Base-by-base conservation (phyloP, 2,329 filamentous ascomycete genomes). In the Ceratocystis variospora region DNA sequence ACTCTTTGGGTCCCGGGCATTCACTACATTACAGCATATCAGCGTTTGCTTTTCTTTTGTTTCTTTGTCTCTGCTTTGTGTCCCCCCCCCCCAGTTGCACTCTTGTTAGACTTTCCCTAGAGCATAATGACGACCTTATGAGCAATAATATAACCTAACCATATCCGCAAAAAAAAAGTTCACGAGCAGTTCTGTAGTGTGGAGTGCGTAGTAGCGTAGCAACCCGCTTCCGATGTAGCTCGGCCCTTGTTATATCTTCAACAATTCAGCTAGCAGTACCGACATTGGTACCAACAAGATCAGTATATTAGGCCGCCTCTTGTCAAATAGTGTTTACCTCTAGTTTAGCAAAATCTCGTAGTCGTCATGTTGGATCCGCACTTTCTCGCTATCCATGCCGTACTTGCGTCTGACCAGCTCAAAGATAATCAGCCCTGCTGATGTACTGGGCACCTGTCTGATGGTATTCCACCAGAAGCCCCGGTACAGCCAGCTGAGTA, bases 351-450 rank as follows among this genome's bases (percentile, higher is more conserved):
- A 71, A 71, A 91, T 89, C 71, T 89, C 85, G 70, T 88, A 88
- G 1, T 86, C 86, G 69, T 88, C 86, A 73, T 83, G 83, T 62
- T 80, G 81, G 64, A 88, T 89, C 70, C 79, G 80, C 69, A 85
- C 84, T 71, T 81, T 81, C 62, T 87, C 85, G 19, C 79, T 79
- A 1, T 81, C 80, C 67, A 82, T 78, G 1, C 85, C 86, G 70
- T 90, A 91, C 75, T 89, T 89, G 45, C 87, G 79, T 66, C 88
- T 78, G 46, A 90, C 84, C 57, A 92, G 73, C 75, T 92, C 88
- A 73, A 92, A 92, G 22, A 90, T 88, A 70, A 92, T 89, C 68
- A 92, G 73, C 0, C 87, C 88, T 0, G 88, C 88, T 68, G 85
- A 88, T 1, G 88, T 91, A 72, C 87, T 89, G 0, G 88, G 88